Evolutionary conservation across 73 alveolate genomes (phyloP).

Genomic region (Tetrahymena thermophila): DNA sequence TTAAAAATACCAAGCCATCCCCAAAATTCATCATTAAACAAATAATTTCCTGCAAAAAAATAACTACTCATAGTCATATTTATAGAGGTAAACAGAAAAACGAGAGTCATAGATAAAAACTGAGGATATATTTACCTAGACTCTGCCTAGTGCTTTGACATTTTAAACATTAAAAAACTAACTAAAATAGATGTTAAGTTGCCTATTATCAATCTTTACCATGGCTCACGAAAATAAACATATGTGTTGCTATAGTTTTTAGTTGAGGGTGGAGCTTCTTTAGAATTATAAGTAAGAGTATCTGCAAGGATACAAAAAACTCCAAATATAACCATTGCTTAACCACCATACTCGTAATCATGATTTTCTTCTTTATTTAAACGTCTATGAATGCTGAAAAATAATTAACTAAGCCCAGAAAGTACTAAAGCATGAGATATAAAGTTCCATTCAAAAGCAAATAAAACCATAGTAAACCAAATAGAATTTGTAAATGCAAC

Average conservation of each 20-base stretch:
- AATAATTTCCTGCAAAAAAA: conserved; percentile 12
- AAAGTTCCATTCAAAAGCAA: conserved; percentile 14
- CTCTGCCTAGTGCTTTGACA: neutral
- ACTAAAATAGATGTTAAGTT: conserved; percentile 6
- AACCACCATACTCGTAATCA: conserved; percentile 9
- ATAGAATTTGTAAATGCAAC: conserved; percentile 18
- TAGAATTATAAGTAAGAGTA: neutral
- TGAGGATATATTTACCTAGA: conserved; percentile 12
- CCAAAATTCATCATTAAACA: conserved; percentile 8
- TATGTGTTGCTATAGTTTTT: neutral
- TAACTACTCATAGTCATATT: conserved; percentile 26
- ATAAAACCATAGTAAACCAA: conserved; percentile 16
- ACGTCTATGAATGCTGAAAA: neutral
- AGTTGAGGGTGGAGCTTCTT: neutral
- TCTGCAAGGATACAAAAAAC: neutral
- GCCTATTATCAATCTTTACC: conserved; percentile 25
- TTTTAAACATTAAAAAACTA: neutral
- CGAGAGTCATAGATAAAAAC: conserved; percentile 7
- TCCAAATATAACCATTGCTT: conserved; percentile 3
- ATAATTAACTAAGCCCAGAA: neutral
- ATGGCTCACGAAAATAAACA: neutral
- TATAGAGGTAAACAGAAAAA: neutral
- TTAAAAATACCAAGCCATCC: conserved; percentile 31
- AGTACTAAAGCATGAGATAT: conserved; percentile 23
- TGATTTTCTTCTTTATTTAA: conserved; percentile 15